Percentiles rank a stretch among this genome's conserved stretches.
These are phyloP conservation scores for Alternaria gansuensis DNA, from an alignment of 2,329 filamentous ascomycete species.

Conservation along the genomic window DNA sequence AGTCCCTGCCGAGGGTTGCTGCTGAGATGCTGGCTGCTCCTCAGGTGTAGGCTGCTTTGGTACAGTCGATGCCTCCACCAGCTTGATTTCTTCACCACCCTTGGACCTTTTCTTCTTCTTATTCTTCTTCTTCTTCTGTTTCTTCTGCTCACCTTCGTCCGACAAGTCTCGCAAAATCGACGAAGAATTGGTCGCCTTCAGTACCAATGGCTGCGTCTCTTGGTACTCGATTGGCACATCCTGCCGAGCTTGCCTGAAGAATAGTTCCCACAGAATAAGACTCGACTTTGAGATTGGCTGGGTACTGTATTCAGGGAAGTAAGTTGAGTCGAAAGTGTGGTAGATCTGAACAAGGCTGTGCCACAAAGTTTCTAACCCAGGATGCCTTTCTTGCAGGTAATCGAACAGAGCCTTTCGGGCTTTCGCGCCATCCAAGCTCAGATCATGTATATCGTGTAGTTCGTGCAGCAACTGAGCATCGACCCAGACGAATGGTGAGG, in stretches of 20 bases:
- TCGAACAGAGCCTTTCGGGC: slow-evolving; percentile 4
- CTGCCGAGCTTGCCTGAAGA: slow-evolving; percentile 1
- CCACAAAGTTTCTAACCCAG: neutral
- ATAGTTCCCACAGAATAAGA: neutral
- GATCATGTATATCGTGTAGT: neutral
- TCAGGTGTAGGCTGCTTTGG: neutral
- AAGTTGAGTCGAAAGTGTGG: neutral
- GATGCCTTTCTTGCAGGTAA: slow-evolving; percentile 5
- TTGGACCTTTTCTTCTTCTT: slow-evolving; percentile 1
- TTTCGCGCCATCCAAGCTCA: slow-evolving; percentile 4
- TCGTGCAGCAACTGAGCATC: neutral
- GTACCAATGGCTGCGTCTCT: neutral
- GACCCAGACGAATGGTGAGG: neutral
- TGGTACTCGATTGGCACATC: neutral
- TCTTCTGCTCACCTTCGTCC: neutral
- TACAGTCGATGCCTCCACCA: neutral
- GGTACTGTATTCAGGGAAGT: slow-evolving; percentile 4
- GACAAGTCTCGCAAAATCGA: neutral
- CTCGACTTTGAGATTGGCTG: neutral
- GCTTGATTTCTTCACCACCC: neutral
- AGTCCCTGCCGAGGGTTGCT: neutral
- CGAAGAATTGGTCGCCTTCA: neutral
- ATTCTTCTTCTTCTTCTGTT: slow-evolving; percentile 1
- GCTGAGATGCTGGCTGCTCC: neutral
- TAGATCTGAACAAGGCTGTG: slow-evolving; percentile 1